phyloP scores from a whole-genome alignment of 2,329 filamentous ascomycete species.

The Xylariomycetidae sp. region DNA sequence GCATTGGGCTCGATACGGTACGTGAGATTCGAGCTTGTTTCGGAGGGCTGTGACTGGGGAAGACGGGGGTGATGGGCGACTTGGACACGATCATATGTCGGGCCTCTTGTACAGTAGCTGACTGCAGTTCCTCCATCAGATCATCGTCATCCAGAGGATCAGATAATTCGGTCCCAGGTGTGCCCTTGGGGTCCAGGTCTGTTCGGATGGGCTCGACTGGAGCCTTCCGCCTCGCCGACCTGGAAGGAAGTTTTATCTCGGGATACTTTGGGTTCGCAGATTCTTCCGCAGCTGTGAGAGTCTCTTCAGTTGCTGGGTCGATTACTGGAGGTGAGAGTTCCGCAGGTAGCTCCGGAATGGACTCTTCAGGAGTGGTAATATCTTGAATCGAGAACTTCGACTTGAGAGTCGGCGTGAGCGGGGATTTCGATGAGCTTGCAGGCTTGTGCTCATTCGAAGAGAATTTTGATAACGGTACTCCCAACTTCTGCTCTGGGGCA shows the following conservation, averaged over 20 bases:
- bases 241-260: conserved; percentile 14
- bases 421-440: conserved; percentile 15
- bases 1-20: conserved; percentile 46
- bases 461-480: conserved; percentile 22
- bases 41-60: conserved; percentile 33
- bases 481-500: conserved; percentile 7
- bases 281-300: too few relatives aligned
- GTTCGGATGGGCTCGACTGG: conserved; percentile 53
- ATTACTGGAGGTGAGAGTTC: conserved; percentile 3
- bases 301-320: neutral
- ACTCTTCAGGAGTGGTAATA: conserved; percentile 20
- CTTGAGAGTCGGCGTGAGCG: conserved; percentile 29
- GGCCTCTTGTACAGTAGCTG: conserved; percentile 78
- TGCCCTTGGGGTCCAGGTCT: conserved; percentile 33
- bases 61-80: conserved; percentile 71
- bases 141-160: conserved; percentile 67
- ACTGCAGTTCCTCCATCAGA: conserved; percentile 79
- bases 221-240: conserved; percentile 30
- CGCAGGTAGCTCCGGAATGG: conserved; percentile 12
- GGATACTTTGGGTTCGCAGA: conserved; percentile 5
- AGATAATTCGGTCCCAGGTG: conserved; percentile 31
- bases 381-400: conserved; percentile 42
- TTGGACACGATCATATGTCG: conserved; percentile 74
- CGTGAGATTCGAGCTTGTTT: conserved; percentile 33
- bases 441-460: conserved; percentile 20